Conservation (phyloP, 768 basidiomycete genomes). For the Kwoniella sp. region DNA sequence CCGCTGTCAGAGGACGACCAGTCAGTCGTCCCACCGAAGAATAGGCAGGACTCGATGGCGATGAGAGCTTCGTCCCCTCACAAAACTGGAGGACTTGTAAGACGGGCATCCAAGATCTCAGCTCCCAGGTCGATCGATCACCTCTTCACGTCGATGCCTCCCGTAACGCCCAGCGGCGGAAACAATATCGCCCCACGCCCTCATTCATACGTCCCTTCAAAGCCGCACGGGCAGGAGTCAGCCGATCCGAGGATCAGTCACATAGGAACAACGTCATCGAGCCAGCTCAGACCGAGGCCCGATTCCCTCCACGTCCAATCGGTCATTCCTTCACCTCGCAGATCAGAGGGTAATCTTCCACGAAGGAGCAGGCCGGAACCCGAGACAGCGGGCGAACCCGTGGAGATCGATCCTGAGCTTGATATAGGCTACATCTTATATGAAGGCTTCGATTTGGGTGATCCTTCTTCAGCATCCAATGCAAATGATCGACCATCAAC, state of each 20-base stretch:
- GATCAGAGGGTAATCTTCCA: background rate
- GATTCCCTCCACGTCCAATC: background rate
- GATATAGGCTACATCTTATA: background rate
- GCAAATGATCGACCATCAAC: background rate
- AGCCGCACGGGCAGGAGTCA: too few species aligned
- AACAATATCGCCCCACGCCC: background rate
- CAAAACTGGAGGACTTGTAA: background rate
- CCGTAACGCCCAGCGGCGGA: background rate
- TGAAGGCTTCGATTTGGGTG: constrained; percentile 5
- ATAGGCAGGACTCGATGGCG: background rate
- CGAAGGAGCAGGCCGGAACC: background rate
- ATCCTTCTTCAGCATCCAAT: background rate
- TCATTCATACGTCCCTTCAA: background rate
- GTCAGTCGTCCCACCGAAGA: too few species aligned
- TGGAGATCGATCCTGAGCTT: background rate
- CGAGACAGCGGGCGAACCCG: background rate
- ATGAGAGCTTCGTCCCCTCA: background rate
- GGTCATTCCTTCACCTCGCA: background rate
- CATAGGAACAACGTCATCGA: too few species aligned
- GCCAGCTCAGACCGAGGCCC: background rate
- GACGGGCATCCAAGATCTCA: constrained; percentile 9
- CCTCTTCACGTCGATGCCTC: background rate
- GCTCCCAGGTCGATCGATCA: constrained; percentile 5
- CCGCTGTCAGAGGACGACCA: constrained; percentile 4
- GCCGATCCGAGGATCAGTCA: too few species aligned